Base-by-base conservation (phyloP, 2,329 filamentous ascomycete genomes). In the Allantophomopsis lycopodina region DNA sequence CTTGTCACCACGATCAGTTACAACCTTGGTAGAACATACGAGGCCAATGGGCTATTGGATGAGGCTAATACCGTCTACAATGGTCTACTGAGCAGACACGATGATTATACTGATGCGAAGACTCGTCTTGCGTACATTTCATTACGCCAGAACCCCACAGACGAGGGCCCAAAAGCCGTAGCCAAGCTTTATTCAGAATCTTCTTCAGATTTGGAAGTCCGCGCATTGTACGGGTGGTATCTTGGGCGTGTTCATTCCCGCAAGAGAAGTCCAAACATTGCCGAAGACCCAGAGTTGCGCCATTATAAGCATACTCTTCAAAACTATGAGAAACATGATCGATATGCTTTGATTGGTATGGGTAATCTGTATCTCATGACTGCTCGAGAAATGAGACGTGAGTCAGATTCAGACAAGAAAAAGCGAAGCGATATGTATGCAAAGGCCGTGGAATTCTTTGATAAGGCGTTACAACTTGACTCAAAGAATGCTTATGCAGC, bases 261-360 rank as follows among this genome's bases (percentile, higher is more conserved):
- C 60, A 94, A 91, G 62, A 75, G 81, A 42, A 78, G 79, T 3
- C 65, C 74, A 38, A 89, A 91, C 54, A 71, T 95, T 43, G 77
- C 77, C 13, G 88, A 96, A 54, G 93, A 98, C 55, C 78, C 79
- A 28, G 91, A 98, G 59, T 81, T 94, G 52, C 77, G 87, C 3
- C 88, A 95, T 57, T 93, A 93, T 69, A 98, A 96, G 63, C 87
- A 95, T 59, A 96, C 89, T 0, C 66, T 98, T 21, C 86, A 94
- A 56, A 79, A 88, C 48, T 82, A 87, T 56, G 89, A 98, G 64
- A 98, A 96, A 68, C 91, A 98, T 56, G 91, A 98, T 57, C 74
- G 86, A n/a, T 98, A 98, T 58, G 86, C 91, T 4, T 68, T 98
- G 20, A 88, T 93, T 18, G 89, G 85, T 12, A 96, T 98, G 89